phyloP scores from a whole-genome alignment of 257 asterid species.

The Solanum chilense region DNA sequence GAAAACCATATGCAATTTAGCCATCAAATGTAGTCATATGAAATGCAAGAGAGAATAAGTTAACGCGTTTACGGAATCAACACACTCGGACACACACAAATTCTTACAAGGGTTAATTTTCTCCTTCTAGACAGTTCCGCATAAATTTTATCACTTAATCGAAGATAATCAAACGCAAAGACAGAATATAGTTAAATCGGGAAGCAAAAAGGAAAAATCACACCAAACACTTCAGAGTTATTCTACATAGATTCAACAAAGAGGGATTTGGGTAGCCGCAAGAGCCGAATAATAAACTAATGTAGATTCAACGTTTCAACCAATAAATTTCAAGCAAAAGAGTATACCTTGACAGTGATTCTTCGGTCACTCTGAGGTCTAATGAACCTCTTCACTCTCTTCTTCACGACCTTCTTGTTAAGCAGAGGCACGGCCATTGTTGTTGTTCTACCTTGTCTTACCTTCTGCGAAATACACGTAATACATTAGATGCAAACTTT shows the following conservation, averaged over 20 bases:
- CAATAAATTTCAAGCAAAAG: background rate
- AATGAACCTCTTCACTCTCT: conserved; percentile 22
- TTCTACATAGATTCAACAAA: background rate
- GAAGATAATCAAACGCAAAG: background rate
- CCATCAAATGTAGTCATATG: background rate
- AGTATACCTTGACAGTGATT: conserved; percentile 19
- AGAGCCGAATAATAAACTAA: background rate
- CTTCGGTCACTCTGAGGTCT: conserved; percentile 29
- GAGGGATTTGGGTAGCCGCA: background rate
- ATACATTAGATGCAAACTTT: background rate
- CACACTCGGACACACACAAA: background rate
- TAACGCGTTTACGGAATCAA: background rate
- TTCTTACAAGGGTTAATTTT: background rate
- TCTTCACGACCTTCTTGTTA: conserved; percentile 21
- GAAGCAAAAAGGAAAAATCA: background rate
- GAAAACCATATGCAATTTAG: background rate
- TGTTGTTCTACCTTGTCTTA: background rate
- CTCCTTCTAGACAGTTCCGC: background rate
- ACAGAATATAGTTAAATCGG: background rate
- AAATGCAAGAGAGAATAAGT: background rate
- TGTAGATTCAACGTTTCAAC: background rate
- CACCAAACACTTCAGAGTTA: background rate
- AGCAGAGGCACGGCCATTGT: conserved; percentile 23
- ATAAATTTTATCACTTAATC: background rate
- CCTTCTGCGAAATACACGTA: background rate